These are phyloP conservation scores for Agastache rugosa DNA, from an alignment of 257 asterid species.

Conservation along the genomic window DNA sequence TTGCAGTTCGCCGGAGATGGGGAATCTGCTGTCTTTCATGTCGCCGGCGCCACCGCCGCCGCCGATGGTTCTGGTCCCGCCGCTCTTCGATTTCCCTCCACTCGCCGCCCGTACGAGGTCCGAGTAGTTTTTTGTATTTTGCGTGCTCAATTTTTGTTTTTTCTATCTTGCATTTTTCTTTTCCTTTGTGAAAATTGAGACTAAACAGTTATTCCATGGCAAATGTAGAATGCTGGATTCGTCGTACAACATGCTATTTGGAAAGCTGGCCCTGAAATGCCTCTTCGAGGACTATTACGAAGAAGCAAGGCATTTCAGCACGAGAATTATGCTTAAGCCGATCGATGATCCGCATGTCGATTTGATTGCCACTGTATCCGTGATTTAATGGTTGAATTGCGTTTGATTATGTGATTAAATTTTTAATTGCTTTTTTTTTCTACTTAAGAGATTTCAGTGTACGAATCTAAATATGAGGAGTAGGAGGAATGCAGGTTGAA, in stretches of 20 bases:
- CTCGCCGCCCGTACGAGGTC: conserved; percentile 93
- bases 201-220: conserved; percentile 17
- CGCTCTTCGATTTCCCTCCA: conserved; percentile 94
- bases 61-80: conserved; percentile 93
- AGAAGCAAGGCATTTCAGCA: conserved; percentile 70
- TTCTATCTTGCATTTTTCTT: not conserved
- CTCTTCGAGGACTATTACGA: conserved; percentile 84
- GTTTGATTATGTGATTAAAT: not conserved
- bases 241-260: conserved; percentile 78
- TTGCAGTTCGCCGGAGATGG: conserved; percentile 50
- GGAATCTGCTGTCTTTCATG: conserved; percentile 49
- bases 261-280: conserved; percentile 77
- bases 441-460: not conserved
- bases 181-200: not conserved
- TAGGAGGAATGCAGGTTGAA: not conserved
- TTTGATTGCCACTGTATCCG: conserved; percentile 90
- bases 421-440: not conserved
- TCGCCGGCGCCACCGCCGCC: conserved; percentile 87
- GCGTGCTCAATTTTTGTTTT: not conserved
- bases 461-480: not conserved
- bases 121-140: not conserved
- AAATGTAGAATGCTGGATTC: conserved; percentile 89
- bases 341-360: conserved; percentile 94
- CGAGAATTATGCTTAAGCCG: conserved; percentile 86
- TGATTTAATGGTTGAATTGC: not conserved